Evolutionary conservation across 352 stramenopile genomes (phyloP).

Genomic region (Pythium guiyangense): DNA sequence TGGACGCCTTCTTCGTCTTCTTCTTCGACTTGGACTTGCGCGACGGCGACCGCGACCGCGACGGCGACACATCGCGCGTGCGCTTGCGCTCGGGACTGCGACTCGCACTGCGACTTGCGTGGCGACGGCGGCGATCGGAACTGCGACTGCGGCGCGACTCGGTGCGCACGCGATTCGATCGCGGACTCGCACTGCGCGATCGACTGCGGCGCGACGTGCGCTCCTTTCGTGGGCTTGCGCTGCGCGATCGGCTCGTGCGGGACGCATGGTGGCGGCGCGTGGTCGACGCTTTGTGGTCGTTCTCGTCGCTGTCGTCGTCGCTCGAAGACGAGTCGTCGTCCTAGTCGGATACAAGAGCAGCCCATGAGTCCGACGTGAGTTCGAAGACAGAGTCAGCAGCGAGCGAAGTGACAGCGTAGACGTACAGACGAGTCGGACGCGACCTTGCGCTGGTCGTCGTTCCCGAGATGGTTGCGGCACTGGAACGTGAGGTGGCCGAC

Average conservation of each 20-base stretch:
- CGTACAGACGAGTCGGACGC: conserved; percentile 18
- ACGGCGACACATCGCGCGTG: neutral
- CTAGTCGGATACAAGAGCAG: conserved; percentile 1
- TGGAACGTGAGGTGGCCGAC: conserved; percentile 91
- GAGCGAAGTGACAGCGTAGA: conserved; percentile 18
- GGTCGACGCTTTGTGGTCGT: neutral
- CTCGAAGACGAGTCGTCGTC: conserved; percentile 26
- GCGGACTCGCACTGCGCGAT: conserved; percentile 6
- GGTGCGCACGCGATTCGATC: conserved; percentile 2
- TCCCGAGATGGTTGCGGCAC: conserved; percentile 77
- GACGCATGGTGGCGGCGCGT: neutral
- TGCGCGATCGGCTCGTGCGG: conserved; percentile 9
- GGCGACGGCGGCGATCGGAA: conserved; percentile 8
- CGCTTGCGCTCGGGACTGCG: neutral
- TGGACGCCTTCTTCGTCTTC: conserved; percentile 23
- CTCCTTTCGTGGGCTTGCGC: conserved; percentile 5
- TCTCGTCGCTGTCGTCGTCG: conserved; percentile 23
- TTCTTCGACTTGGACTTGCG: conserved; percentile 21
- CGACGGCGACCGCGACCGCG: conserved; percentile 5
- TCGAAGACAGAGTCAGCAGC: neutral
- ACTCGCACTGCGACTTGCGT: conserved; percentile 17
- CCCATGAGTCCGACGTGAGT: conserved; percentile 9
- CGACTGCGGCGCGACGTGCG: conserved; percentile 1
- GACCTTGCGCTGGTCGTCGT: conserved; percentile 29
- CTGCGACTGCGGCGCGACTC: conserved; percentile 18